Conservation (phyloP, 2,329 filamentous ascomycete species). For the Fusarium transvaalense region DNA sequence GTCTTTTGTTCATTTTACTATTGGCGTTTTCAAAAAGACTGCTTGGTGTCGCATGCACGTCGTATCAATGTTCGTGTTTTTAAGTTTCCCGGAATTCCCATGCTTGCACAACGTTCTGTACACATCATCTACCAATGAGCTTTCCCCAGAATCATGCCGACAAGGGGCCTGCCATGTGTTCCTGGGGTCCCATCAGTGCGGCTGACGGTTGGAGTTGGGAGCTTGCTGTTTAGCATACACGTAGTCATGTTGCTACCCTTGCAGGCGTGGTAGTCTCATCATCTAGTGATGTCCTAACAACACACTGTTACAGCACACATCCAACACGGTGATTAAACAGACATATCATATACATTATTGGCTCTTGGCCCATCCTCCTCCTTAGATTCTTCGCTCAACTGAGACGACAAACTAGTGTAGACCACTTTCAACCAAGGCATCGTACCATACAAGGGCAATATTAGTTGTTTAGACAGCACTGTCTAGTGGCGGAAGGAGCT, state of each 20-base stretch:
- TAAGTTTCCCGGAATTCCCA: neutral
- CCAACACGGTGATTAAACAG: neutral
- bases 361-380: too few relatives aligned
- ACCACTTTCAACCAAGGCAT: neutral
- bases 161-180: neutral
- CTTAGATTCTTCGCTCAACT: too few relatives aligned
- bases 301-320: neutral
- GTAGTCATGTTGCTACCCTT: neutral
- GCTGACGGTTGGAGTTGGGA: neutral
- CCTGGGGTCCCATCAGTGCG: neutral
- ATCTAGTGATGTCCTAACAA: neutral
- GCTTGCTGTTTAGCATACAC: neutral
- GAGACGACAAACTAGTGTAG: too few relatives aligned
- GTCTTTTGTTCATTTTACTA: slow-evolving; percentile 6
- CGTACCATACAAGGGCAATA: neutral
- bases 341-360: too few relatives aligned
- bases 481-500: neutral
- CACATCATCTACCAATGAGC: neutral
- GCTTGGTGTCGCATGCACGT: neutral
- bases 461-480: neutral
- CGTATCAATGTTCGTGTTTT: neutral
- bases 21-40: slow-evolving; percentile 7
- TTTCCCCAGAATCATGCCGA: neutral
- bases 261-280: too few relatives aligned
- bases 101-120: neutral